Evolutionary conservation across 208 protist species (phyloP).

Genomic region (Naegleria gruberi): DNA sequence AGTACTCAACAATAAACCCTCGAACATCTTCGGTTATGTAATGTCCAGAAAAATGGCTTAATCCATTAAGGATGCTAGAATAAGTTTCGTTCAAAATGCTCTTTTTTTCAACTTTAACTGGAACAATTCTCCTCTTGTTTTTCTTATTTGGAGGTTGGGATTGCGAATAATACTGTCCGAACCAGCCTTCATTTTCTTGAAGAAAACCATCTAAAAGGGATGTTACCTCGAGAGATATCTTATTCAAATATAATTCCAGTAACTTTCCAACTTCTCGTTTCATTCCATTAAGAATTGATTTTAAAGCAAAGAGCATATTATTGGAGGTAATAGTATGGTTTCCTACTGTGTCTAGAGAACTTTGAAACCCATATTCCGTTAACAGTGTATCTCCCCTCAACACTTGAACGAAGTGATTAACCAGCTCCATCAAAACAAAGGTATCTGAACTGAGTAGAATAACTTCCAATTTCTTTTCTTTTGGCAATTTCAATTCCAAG

Average conservation of each 20-base stretch:
- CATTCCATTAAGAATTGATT: background rate
- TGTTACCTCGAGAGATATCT: background rate
- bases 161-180: background rate
- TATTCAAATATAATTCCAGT: background rate
- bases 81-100: background rate
- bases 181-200: background rate
- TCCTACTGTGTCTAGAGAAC: background rate
- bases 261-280: background rate
- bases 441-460: background rate
- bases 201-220: background rate
- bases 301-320: background rate
- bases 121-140: background rate
- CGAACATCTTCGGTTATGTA: background rate
- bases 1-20: background rate
- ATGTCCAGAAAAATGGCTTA: too few species aligned
- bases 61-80: background rate
- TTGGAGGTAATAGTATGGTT: background rate
- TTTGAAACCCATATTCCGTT: background rate
- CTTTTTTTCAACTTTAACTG: background rate
- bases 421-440: background rate
- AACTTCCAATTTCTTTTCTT: background rate
- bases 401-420: background rate
- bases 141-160: background rate
- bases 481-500: background rate
- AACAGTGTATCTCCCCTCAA: background rate